A percentile compares a stretch with the other conserved stretches of the same genome.
Evolutionary conservation across 176 grass and related monocot species (phyloP).

Genomic region (Bromus sterilis): DNA sequence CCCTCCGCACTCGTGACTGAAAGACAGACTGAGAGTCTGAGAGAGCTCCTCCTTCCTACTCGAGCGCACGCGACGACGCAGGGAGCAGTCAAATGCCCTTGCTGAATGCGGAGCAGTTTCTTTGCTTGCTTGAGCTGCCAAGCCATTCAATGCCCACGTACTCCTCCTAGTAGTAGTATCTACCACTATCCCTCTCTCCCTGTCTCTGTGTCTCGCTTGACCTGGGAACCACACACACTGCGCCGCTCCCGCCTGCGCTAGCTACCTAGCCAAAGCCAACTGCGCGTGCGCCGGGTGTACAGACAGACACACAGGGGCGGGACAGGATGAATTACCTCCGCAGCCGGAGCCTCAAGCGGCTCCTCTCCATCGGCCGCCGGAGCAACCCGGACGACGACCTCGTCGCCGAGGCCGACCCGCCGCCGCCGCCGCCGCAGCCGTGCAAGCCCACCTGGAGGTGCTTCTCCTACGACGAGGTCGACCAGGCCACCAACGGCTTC

Average conservation of each 20-base stretch:
- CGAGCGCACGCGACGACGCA: constrained; percentile 8
- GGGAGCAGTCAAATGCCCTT: neutral
- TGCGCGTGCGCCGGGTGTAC: neutral
- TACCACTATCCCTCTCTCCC: no score
- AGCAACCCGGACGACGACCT: neutral
- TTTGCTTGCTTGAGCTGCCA: neutral
- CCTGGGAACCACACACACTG: neutral
- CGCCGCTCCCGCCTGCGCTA: neutral
- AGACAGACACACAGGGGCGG: neutral
- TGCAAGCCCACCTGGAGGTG: constrained; percentile 62
- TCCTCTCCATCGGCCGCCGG: constrained; percentile 3
- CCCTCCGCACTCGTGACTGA: neutral
- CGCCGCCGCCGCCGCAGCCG: neutral
- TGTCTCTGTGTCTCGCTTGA: no score
- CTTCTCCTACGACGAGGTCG: constrained; percentile 65
- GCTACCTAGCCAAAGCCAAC: neutral
- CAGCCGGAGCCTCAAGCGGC: constrained; percentile 1
- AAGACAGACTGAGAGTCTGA: neutral
- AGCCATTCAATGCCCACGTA: constrained; percentile 17
- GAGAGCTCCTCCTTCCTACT: neutral
- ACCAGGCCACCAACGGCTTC: constrained; percentile 59
- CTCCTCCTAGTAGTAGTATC: no score
- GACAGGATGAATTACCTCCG: neutral
- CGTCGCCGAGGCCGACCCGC: neutral
- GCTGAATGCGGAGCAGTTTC: neutral